Evolutionary conservation across 2,329 filamentous ascomycete genomes (phyloP).

Genomic region (Cercospora sp.): DNA sequence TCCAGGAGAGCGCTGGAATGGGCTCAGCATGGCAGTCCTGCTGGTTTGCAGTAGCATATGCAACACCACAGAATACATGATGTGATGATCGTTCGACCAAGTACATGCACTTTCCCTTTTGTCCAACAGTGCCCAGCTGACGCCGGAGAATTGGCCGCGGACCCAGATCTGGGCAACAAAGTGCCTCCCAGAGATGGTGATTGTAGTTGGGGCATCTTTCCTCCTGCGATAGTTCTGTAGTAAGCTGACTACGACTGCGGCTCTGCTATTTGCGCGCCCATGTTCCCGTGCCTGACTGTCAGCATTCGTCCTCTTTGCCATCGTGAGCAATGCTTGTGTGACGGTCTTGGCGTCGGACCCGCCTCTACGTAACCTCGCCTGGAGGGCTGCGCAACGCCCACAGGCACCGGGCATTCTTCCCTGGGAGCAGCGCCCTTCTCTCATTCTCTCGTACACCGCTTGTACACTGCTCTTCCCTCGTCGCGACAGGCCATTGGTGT

Average conservation of each 20-base stretch:
- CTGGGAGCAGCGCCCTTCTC: not conserved
- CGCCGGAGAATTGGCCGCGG: not conserved
- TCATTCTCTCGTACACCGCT: slow-evolving; percentile 3
- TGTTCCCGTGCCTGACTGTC: not conserved
- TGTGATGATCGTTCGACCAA: not conserved
- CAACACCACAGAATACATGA: not conserved
- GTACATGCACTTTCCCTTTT: not conserved
- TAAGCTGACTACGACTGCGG: not conserved
- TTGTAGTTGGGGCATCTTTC: not conserved
- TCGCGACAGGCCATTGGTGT: not conserved
- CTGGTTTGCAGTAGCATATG: not conserved
- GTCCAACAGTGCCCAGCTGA: not conserved
- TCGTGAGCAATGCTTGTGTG: not conserved
- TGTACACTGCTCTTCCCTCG: not conserved
- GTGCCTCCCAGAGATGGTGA: not conserved
- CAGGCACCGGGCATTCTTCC: slow-evolving; percentile 4
- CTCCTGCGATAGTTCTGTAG: not conserved
- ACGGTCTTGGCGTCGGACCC: not conserved
- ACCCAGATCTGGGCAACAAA: not conserved
- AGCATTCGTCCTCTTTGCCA: not conserved
- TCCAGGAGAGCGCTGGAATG: not conserved
- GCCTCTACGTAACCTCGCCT: slow-evolving; percentile 1
- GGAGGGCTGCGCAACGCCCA: not conserved
- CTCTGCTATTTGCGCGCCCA: not conserved
- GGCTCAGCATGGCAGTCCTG: not conserved